Evolutionary conservation across 2,329 filamentous ascomycete genomes (phyloP), one percentile per base, ranked within the genome.

Genomic region (Hypoxylon sp.): DNA sequence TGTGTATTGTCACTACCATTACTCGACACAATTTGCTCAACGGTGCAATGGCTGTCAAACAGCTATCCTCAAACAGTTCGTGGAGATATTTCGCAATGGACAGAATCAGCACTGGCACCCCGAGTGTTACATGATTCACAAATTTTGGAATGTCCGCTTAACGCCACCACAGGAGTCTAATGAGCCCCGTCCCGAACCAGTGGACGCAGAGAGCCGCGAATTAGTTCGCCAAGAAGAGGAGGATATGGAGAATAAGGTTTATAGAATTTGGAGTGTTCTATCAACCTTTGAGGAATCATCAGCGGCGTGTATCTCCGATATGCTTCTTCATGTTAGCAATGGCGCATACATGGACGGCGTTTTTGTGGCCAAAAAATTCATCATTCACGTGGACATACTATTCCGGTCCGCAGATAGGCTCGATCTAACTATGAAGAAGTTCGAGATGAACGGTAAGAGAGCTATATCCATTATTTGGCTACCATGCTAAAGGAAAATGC

Each of bases 71-170:
- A 99, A 99, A 82, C 96, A 99, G 79, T 99, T 99, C 79, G 96
- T 99, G 67, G 96, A 99, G 80, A 98, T 99, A 68, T 99, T 94
- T 81, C 91, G 96, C 74, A 98, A 98, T 80, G 95, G 95, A 1
- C 93, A 97, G 78, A 98, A 98, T 77, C 96, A 99, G 77, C 96
- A 99, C 79, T 99, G 96, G 96, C 96, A 99, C 78, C 96, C 96
- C 1, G 96, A 99, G 81, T 99, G 96, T 80, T 99, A 99, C 81
- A 99, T 99, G 96, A 99, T 99, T 69, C 96, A 99, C 83, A 99
- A 99, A 77, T 99, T 98, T 81, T 99, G 96, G 96, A 99, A 98
- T 78, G 96, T 99, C 65, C 90, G 96, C 56, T 84, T 99, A 38
- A 89, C 90, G 10, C 86, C 89, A 25, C 84, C 87, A 10, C 85